Evolutionary conservation across 306 rosid genomes (phyloP).

Genomic region (Cyamopsis tetragonoloba): DNA sequence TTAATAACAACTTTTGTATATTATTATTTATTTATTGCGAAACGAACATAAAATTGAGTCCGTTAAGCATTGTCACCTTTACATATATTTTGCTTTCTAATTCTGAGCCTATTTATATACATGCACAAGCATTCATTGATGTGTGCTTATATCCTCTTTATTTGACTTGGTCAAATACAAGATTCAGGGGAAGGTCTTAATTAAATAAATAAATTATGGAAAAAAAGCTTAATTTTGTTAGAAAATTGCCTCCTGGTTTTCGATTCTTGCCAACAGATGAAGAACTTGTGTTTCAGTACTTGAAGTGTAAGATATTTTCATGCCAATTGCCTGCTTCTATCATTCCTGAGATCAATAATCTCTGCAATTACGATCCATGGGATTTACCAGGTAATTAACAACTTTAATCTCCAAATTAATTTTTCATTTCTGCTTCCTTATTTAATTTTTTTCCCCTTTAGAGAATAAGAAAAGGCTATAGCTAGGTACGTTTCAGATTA

Average conservation of each 20-base stretch:
- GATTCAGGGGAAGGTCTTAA: neutral
- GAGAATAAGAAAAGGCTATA: no score
- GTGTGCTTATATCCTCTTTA: neutral
- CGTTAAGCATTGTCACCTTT: constrained; percentile 7
- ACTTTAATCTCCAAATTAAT: neutral
- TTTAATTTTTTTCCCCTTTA: no score
- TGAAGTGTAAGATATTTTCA: constrained; percentile 63
- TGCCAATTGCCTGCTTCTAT: constrained; percentile 68
- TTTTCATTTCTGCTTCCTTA: no score
- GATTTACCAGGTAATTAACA: constrained; percentile 59
- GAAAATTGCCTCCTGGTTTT: constrained; percentile 89
- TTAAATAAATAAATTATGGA: constrained; percentile 40
- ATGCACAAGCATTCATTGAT: neutral
- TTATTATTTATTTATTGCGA: neutral
- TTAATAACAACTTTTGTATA: constrained; percentile 3
- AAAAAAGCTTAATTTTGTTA: constrained; percentile 41
- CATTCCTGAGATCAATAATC: constrained; percentile 65
- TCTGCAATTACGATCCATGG: constrained; percentile 78
- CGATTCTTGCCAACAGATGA: constrained; percentile 93
- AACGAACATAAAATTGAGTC: constrained; percentile 6
- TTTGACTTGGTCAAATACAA: neutral
- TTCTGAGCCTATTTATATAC: neutral
- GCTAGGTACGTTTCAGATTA: no score
- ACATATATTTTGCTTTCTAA: neutral
- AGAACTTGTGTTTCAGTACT: constrained; percentile 76